Evolutionary conservation across 148 eudicot genomes (phyloP), one percentile per base, ranked within the genome.

Genomic region (Agrostemma githago): DNA sequence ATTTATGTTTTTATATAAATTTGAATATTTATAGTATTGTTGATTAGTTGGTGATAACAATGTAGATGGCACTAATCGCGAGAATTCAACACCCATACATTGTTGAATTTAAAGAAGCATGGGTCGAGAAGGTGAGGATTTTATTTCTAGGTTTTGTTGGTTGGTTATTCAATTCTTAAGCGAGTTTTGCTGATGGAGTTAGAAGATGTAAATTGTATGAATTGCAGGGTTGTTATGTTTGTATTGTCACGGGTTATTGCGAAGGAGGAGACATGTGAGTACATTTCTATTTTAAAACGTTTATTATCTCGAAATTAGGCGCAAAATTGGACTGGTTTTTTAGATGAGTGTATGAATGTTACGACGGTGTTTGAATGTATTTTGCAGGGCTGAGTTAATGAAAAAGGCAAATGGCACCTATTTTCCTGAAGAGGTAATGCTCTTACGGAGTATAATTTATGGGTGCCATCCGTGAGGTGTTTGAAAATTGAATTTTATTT

Each of bases 211-310:
- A 77, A 69, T 76, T 53, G 63, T 42, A 12, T 72, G 57, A 75
- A 38, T 44, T 83, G 80, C 81, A 95, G 97, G 99, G 99, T 37
- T 95, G 99, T 84, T 95, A 95, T 89, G 97, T 95, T 72, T 95
- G 97, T 82, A 95, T 95, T 66, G 97, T 95, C 43, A 95, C 99
- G 37, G 99, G 99, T 41, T 95, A 95, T 66, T 95, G 99, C 62
- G 99, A 95, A 86, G 99, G 99, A 19, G 99, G 99, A 70, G 99
- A 95, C 81, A 88, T 95, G 99, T 95, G 88, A 95, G 99, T 87
- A 11, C 34, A 67, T 71, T 84, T 58, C 54, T 16, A 71, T 71
- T 71, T 51, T 3, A 44, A 68, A 53, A 12, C 19, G 48, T 0
- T 62, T 20, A 26, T 43, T 14, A 60, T 54, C 57, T 17, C 34